A percentile compares a stretch with the other conserved stretches of the same genome.
phyloP scores from a whole-genome alignment of 225 moss, liverwort and hornwort genomes.

The Physcomitrium patens region DNA sequence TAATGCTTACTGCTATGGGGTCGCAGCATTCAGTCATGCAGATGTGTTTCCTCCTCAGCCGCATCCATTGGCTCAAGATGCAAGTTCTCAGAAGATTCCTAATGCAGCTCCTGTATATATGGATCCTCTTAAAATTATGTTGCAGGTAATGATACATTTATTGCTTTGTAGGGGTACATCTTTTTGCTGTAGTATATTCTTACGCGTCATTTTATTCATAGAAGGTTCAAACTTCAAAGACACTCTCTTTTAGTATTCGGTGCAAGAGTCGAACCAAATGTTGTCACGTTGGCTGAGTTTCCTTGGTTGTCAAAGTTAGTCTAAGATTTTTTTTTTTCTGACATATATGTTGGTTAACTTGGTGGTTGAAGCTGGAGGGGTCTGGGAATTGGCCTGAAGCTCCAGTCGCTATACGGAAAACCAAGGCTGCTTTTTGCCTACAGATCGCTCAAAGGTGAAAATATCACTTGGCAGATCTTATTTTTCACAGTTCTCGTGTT shows the following conservation, averaged over 20 bases:
- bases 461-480: too few relatives aligned
- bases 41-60: slow-evolving; percentile 85
- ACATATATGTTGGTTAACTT: slow-evolving; percentile 21
- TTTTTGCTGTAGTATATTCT: slow-evolving; percentile 17
- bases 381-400: slow-evolving; percentile 98
- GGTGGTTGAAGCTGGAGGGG: slow-evolving; percentile 77
- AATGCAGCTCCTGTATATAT: slow-evolving; percentile 47
- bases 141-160: slow-evolving; percentile 55
- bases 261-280: not conserved
- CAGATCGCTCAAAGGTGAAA: slow-evolving; percentile 79
- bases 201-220: too few relatives aligned
- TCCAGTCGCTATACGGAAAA: slow-evolving; percentile 74
- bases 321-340: slow-evolving; percentile 1
- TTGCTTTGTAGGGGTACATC: not conserved
- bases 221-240: too few relatives aligned
- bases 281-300: not conserved
- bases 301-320: slow-evolving; percentile 1
- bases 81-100: slow-evolving; percentile 42
- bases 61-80: slow-evolving; percentile 77
- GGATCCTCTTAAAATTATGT: slow-evolving; percentile 72
- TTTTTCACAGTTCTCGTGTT: slow-evolving; percentile 5
- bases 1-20: slow-evolving; percentile 24
- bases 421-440: slow-evolving; percentile 84
- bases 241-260: not conserved
- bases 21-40: slow-evolving; percentile 78